Base-by-base conservation (phyloP, 164 flowering plant genomes). In the Vitis riparia region DNA sequence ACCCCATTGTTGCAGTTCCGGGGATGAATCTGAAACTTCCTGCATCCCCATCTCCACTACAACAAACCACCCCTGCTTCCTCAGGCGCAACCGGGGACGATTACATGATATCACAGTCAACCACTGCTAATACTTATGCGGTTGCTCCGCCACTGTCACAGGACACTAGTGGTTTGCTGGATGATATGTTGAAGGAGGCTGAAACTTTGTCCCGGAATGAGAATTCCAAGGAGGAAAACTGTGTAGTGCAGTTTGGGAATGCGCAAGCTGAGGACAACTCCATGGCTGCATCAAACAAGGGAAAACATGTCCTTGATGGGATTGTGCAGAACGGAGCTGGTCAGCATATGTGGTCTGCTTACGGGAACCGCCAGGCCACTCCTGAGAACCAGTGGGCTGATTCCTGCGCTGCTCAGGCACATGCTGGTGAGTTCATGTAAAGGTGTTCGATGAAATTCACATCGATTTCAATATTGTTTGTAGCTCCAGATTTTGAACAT, bases 81-180 rank as follows among this genome's bases (percentile, higher is more conserved):
- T 69, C 74, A 11, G 29, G 13, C 27, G 14, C 71, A 3, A 71
- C 50, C 14, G 69, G 23, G 3, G 68, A 62, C 11, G 68, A 48
- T 48, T 51, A 30, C 14, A 7, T 51, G 10, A 19, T 49, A 10
- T 49, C 17, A 3, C 47, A 63, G 11, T 19, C 73, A 16, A 53
- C 47, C 51, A 55, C 3, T 2, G 51, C 3, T 8, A 52, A 56
- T 44, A 44, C 70, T 8, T 16, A 58, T 50, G 65, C 10, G 49
- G 13, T 52, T 8, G 44, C 32, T 14, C 51, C 55, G 2, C 32
- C 30, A 32, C 15, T 47, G 30, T 23, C 44, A 17, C 23, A 52
- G 29, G 50, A 61, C 49, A 73, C 57, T 51, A 75, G 76, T 29
- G 84, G 84, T 1, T 61, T 81, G 67, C 11, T 81, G 57, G 84